Evolutionary conservation across 1,139 yeast genomes (phyloP).

Genomic region (Saccharomyces hybrid): DNA sequence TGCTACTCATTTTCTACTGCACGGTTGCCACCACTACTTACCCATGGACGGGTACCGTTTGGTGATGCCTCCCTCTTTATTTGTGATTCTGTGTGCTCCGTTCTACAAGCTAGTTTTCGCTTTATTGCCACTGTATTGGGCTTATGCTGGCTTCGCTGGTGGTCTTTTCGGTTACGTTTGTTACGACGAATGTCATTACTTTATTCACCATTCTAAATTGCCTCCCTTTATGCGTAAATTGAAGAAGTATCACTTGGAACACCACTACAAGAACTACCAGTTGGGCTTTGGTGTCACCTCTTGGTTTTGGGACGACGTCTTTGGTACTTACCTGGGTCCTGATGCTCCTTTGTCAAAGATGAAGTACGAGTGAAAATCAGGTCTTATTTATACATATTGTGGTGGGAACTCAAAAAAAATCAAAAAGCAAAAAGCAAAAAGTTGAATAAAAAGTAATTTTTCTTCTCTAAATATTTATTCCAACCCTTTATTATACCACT

Average conservation of each 20-base stretch:
- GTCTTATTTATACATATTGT: neutral
- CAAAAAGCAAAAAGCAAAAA: neutral
- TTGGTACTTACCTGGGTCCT: constrained; percentile 55
- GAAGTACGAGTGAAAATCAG: constrained; percentile 25
- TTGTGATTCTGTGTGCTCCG: constrained; percentile 51
- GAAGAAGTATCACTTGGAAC: constrained; percentile 89
- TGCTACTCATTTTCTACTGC: constrained; percentile 79
- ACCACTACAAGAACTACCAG: constrained; percentile 94
- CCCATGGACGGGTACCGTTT: constrained; percentile 93
- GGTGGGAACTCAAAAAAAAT: neutral
- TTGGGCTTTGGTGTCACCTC: constrained; percentile 94
- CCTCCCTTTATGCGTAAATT: constrained; percentile 70
- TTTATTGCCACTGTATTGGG: constrained; percentile 50
- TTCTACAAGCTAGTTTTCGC: constrained; percentile 53
- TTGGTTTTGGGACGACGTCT: constrained; percentile 87
- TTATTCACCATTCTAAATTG: constrained; percentile 76
- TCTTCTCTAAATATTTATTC: neutral
- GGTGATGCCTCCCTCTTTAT: constrained; percentile 92
- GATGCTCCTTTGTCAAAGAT: constrained; percentile 31
- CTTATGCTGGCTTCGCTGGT: constrained; percentile 78
- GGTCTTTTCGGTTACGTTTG: constrained; percentile 87
- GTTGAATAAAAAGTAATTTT: neutral
- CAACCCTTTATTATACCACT: neutral
- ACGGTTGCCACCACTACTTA: constrained; percentile 92
- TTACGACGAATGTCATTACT: constrained; percentile 86